A percentile compares a stretch with the other conserved stretches of the same genome.
Evolutionary conservation across 2,329 filamentous ascomycete species (phyloP).

Genomic region (Domatiomyces catenatus): DNA sequence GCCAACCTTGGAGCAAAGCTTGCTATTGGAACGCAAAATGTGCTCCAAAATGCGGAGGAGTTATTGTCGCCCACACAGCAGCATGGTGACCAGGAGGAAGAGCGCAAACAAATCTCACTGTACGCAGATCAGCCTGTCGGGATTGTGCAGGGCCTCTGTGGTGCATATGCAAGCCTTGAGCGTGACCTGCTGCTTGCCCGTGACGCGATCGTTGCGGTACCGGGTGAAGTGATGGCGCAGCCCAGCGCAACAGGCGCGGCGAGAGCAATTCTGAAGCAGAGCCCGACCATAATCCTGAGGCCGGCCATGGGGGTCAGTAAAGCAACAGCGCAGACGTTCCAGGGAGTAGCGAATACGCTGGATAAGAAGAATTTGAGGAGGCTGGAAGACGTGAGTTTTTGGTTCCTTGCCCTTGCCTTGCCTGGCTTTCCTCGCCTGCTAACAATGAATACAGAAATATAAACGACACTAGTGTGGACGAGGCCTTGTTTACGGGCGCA

Average conservation of each 20-base stretch:
- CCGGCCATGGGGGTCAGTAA: constrained; percentile 84
- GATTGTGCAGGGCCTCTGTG: constrained; percentile 69
- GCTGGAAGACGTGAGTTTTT: constrained; percentile 67
- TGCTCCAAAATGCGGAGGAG: constrained; percentile 74
- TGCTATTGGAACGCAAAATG: constrained; percentile 86
- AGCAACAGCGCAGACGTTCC: constrained; percentile 71
- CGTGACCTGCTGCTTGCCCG: constrained; percentile 73
- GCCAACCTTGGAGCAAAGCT: constrained; percentile 88
- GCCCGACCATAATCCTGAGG: constrained; percentile 82
- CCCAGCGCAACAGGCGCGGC: constrained; percentile 66
- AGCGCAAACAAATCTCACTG: constrained; percentile 68
- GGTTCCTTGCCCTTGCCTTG: neutral
- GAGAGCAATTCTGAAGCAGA: constrained; percentile 59
- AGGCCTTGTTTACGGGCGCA: neutral
- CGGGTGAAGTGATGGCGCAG: constrained; percentile 78
- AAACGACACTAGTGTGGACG: neutral
- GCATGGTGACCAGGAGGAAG: constrained; percentile 47
- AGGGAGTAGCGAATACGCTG: constrained; percentile 83
- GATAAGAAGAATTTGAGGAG: constrained; percentile 68
- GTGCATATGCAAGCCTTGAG: constrained; percentile 67
- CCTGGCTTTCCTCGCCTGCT: neutral
- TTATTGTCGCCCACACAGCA: constrained; percentile 40
- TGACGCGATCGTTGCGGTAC: constrained; percentile 89
- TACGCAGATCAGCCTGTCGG: constrained; percentile 91
- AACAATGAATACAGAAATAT: neutral